A percentile compares a stretch with the other conserved stretches of the same genome.
Conservation (phyloP, 306 rosid genomes). For the Oxytropis ochrocephala region DNA sequence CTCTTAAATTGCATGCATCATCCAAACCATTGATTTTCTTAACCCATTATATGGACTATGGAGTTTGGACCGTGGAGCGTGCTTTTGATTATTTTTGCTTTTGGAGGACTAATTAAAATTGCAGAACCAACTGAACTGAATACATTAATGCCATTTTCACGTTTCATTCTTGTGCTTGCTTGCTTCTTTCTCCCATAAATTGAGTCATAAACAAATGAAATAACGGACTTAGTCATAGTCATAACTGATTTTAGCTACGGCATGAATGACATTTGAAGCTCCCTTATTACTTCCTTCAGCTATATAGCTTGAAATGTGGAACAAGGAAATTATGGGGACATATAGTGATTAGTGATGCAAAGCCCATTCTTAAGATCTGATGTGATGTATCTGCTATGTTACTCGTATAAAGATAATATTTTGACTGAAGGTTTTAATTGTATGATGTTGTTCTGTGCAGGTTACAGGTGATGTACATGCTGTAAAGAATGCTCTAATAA, state of each 20-base stretch:
- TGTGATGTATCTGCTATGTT: neutral
- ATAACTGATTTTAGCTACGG: slow-evolving; percentile 16
- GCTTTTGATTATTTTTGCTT: neutral
- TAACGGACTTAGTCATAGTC: neutral
- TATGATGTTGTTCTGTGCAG: slow-evolving; percentile 41
- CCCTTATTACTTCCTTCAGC: slow-evolving; percentile 11
- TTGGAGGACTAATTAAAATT: slow-evolving; percentile 18
- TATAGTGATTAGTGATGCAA: too few species aligned
- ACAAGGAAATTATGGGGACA: neutral
- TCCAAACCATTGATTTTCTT: slow-evolving; percentile 17
- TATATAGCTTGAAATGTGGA: slow-evolving; percentile 9
- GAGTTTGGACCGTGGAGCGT: neutral
- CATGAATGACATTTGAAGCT: slow-evolving; percentile 22
- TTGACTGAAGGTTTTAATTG: slow-evolving; percentile 7
- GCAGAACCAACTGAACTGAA: slow-evolving; percentile 23
- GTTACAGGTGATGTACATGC: slow-evolving; percentile 72
- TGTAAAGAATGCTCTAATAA: slow-evolving; percentile 66
- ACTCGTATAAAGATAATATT: neutral
- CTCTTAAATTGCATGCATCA: slow-evolving; percentile 38
- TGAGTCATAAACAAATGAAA: neutral
- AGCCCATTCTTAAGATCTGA: slow-evolving; percentile 2
- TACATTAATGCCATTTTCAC: slow-evolving; percentile 11
- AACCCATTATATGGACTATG: neutral
- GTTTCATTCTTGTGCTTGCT: neutral
- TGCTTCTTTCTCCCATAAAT: neutral